Evolutionary conservation across 2,329 filamentous ascomycete genomes (phyloP).

Genomic region (Ophioceras dolichostomum): DNA sequence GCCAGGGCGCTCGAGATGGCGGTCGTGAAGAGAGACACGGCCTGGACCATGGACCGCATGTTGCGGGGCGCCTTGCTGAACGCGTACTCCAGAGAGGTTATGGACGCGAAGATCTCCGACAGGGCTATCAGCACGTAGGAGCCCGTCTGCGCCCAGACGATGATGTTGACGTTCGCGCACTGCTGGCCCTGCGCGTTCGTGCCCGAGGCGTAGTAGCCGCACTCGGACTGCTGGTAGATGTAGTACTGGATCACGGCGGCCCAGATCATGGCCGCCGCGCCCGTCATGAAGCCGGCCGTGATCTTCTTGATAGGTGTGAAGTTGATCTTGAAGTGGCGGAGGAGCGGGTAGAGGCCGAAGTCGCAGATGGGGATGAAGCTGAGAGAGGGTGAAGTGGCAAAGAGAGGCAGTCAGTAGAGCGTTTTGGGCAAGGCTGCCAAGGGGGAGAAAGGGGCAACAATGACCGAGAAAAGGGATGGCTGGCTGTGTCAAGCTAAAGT

Average conservation of each 20-base stretch:
- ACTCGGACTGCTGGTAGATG: slow-evolving; percentile 52
- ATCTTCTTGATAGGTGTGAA: slow-evolving; percentile 72
- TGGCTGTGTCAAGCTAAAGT: too few species aligned
- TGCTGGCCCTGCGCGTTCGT: slow-evolving; percentile 20
- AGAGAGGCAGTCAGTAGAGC: not conserved
- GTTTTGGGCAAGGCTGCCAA: too few species aligned
- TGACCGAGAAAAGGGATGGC: too few species aligned
- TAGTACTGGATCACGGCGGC: slow-evolving; percentile 45
- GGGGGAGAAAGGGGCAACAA: too few species aligned
- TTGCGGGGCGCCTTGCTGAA: slow-evolving; percentile 68
- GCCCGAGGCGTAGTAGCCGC: slow-evolving; percentile 36
- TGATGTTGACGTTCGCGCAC: slow-evolving; percentile 47
- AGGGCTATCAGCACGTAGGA: slow-evolving; percentile 38
- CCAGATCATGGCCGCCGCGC: slow-evolving; percentile 46
- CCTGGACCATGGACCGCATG: slow-evolving; percentile 67
- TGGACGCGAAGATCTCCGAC: slow-evolving; percentile 41
- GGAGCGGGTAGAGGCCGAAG: slow-evolving; percentile 52
- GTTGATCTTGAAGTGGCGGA: slow-evolving; percentile 49
- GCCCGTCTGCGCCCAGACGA: slow-evolving; percentile 47
- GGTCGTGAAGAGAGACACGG: slow-evolving; percentile 58
- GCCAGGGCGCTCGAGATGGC: slow-evolving; percentile 58
- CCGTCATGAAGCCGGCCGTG: slow-evolving; percentile 55
- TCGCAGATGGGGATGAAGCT: slow-evolving; percentile 59
- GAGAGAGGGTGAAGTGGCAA: not conserved
- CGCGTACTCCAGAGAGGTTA: slow-evolving; percentile 61